Base-by-base conservation (phyloP, 441 rosid genomes). In the Syzygium malaccense region DNA sequence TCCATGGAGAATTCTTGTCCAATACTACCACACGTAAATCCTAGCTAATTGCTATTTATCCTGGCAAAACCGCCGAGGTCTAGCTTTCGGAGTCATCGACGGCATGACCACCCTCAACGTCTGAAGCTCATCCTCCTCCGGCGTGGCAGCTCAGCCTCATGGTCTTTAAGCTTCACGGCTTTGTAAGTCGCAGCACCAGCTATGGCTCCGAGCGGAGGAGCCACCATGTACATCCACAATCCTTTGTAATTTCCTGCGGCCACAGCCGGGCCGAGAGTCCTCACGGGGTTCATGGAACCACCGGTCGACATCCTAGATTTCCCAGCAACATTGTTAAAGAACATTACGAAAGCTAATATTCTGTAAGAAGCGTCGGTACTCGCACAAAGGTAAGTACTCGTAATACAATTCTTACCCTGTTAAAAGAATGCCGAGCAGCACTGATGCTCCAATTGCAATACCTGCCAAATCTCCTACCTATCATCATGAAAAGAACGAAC, bases 241-340 rank as follows among this genome's bases (percentile, higher is more conserved):
- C 92, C 91, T 80, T 87, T 91, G 88, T 96, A 98, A 88, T 95
- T 95, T 88, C 98, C 99, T 79, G 99, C 92, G 2, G 99, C 99
- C 55, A 98, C 93, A 0, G 99, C 99, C 2, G 99, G 99, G 49
- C 99, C 99, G 30, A 97, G 88, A 11, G 98, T 95, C 88, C 99
- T 91, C 89, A 95, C 99, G 0, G 99, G 99, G 66, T 98, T 97
- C 99, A 98, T 95, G 57, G 99, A 97, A 88, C 91, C 99, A 56
- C 99, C 99, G 85, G 92, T 98, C 49, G 98, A 93, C 84, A 96
- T 95, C 91, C 99, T 98, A 91, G 48, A 71, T 71, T 5, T 71
- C 80, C 80, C 80, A 1, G 80, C 28, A 71, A 71, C 80, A 23
- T 37, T 20, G n/a, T 37, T 71, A 37, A 37, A 25, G 17, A 37